Evolutionary conservation across 176 grass and related monocot species (phyloP).

Genomic region (Chloris gayana): DNA sequence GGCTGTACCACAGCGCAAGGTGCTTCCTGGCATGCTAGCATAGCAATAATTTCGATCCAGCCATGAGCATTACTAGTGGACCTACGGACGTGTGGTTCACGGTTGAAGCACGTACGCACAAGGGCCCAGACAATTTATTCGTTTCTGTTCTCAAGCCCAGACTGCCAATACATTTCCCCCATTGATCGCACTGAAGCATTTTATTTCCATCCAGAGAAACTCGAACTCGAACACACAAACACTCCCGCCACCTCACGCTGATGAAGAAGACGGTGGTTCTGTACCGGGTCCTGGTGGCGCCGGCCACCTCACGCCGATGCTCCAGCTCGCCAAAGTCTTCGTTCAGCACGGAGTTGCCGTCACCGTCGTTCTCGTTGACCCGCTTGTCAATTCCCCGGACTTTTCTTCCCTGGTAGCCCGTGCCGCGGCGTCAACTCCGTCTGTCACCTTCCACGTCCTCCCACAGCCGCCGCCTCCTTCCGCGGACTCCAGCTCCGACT

Average conservation of each 20-base stretch:
- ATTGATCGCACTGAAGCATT: background rate
- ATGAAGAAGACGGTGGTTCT: conserved; percentile 54
- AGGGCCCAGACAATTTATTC: background rate
- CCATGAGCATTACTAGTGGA: too few relatives aligned
- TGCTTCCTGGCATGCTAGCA: too few relatives aligned
- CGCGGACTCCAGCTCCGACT: background rate
- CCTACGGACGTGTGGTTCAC: too few relatives aligned
- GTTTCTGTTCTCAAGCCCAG: background rate
- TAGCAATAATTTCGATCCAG: too few relatives aligned
- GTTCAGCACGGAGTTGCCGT: conserved; percentile 34
- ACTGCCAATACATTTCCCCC: background rate
- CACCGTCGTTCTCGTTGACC: conserved; percentile 38
- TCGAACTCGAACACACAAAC: background rate
- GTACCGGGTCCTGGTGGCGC: conserved; percentile 50
- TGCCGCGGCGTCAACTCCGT: conserved; percentile 36
- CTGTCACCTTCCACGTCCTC: conserved; percentile 57
- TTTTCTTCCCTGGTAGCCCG: conserved; percentile 29
- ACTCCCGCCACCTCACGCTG: background rate
- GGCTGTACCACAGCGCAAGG: too few relatives aligned
- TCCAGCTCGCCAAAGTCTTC: conserved; percentile 59
- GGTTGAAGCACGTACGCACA: background rate
- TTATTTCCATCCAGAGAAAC: background rate
- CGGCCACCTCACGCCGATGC: conserved; percentile 55
- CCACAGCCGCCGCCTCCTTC: background rate
- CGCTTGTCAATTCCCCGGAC: background rate